phyloP scores from a whole-genome alignment of 2,329 filamentous ascomycete genomes.

The Helicocarpus griseus region DNA sequence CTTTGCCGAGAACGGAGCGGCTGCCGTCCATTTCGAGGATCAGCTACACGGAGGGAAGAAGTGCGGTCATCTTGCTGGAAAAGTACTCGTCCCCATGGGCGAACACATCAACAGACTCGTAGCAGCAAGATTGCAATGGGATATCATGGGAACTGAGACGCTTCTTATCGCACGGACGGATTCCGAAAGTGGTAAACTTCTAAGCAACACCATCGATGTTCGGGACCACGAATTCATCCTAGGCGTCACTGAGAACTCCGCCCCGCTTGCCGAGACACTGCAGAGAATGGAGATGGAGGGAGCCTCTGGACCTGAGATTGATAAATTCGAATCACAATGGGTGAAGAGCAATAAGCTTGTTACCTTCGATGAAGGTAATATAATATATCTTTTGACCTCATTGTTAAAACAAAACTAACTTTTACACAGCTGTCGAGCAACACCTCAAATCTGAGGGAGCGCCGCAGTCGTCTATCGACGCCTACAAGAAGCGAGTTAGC shows the following conservation, averaged over 20 bases:
- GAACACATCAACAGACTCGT: slow-evolving; percentile 95
- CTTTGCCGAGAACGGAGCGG: slow-evolving; percentile 93
- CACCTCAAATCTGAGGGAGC: slow-evolving; percentile 62
- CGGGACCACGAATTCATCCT: slow-evolving; percentile 97
- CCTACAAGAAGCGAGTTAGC: slow-evolving; percentile 55
- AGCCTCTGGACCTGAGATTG: slow-evolving; percentile 68
- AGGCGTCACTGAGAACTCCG: slow-evolving; percentile 67
- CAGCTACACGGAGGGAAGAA: slow-evolving; percentile 98
- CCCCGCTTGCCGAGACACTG: slow-evolving; percentile 77
- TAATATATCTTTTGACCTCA: background rate
- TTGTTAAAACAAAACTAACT: slow-evolving; percentile 10
- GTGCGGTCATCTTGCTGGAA: slow-evolving; percentile 91
- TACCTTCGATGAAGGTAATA: slow-evolving; percentile 70
- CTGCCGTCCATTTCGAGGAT: slow-evolving; percentile 94
- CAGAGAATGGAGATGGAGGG: slow-evolving; percentile 82
- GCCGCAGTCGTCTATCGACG: slow-evolving; percentile 52
- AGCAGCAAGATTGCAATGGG: slow-evolving; percentile 93
- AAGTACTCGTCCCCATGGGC: slow-evolving; percentile 84
- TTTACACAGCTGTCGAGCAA: slow-evolving; percentile 53
- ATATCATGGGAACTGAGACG: slow-evolving; percentile 94
- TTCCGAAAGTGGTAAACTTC: slow-evolving; percentile 81
- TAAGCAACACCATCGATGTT: slow-evolving; percentile 84
- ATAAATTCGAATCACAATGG: slow-evolving; percentile 78
- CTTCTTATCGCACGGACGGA: slow-evolving; percentile 91
- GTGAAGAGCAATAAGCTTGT: slow-evolving; percentile 76